phyloP scores from a whole-genome alignment of 257 asterid genomes.

The Solanum bulbocastanum region DNA sequence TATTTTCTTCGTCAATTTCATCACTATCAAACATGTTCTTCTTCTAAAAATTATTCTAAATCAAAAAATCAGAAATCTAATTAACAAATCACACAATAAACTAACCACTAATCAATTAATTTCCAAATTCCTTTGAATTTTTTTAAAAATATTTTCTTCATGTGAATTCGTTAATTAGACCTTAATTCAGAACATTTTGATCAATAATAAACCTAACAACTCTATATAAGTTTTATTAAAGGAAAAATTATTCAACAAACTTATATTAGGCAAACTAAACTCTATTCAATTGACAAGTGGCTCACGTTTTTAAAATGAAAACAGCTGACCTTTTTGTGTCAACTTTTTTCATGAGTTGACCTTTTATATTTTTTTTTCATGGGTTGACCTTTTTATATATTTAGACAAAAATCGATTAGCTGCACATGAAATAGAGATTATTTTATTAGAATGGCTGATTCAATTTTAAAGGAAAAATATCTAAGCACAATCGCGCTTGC shows the following conservation, averaged over 20 bases:
- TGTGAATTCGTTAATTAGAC: not conserved
- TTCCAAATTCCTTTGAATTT: not conserved
- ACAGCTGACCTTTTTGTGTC: not conserved
- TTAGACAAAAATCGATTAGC: not conserved
- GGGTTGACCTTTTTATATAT: not conserved
- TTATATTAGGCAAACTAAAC: not conserved
- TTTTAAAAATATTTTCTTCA: not conserved
- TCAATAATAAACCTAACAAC: not conserved
- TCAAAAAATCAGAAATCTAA: not conserved
- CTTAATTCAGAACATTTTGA: not conserved
- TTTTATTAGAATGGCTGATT: not conserved
- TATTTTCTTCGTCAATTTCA: not conserved
- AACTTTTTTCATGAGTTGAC: not conserved
- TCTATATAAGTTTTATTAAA: not conserved
- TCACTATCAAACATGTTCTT: not conserved
- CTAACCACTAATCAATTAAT: not conserved
- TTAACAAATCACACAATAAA: not conserved
- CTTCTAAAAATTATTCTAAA: not conserved
- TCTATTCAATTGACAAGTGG: not conserved
- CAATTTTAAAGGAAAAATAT: not conserved
- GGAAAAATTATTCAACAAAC: not conserved
- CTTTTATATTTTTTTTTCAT: not conserved
- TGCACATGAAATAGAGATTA: not conserved
- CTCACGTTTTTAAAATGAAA: not conserved
- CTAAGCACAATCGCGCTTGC: not conserved